Base-by-base conservation (phyloP, 2,329 filamentous ascomycete genomes). In the Claviceps fusiformis region DNA sequence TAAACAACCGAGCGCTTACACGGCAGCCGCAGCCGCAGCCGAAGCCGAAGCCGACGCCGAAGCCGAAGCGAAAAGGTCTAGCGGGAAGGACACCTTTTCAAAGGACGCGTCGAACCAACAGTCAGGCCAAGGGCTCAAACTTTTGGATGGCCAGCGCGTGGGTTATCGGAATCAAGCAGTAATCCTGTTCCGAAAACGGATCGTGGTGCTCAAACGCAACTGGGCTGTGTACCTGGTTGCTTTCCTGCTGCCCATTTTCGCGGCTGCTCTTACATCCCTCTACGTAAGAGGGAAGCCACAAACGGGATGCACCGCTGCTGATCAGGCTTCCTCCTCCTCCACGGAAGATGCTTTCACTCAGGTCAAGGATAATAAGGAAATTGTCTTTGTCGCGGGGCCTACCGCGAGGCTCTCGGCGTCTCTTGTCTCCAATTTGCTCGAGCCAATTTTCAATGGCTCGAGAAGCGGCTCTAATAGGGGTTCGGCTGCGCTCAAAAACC, bases 171-270 rank as follows among this genome's bases (percentile, higher is more conserved):
- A 76, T 59, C 91, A 96, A 71, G 81, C 81, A 0, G 73, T 76
- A 64, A 85, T 95, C 1, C 72, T 96, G 7, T 89, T 95, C 66
- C 72, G 75, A 54, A 96, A 96, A 68, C 80, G 91, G 35, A 72
- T 82, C 56, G 89, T 82, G 0, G 85, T 96, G 41, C 75, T 95
- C 53, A 84, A 85, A 62, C 78, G 85, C 41, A 95, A 92, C 64
- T 87, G 83, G 68, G 74, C 92, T 49, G 86, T 89, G 0, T 90
- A 90, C 56, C 64, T 84, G 8, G 82, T 83, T 2, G 89, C 89
- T 0, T 76, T 95, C 43, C 61, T 89, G 0, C 81, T 95, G 13
- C 91, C 91, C 0, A 79, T 96, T 54, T 74, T 89, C 55, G 87
- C 89, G 1, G 86, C 89, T 19, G 89, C 85, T 0, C 71, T 95